phyloP scores from a whole-genome alignment of 768 basidiomycete species.

The Heimioporus sp. region DNA sequence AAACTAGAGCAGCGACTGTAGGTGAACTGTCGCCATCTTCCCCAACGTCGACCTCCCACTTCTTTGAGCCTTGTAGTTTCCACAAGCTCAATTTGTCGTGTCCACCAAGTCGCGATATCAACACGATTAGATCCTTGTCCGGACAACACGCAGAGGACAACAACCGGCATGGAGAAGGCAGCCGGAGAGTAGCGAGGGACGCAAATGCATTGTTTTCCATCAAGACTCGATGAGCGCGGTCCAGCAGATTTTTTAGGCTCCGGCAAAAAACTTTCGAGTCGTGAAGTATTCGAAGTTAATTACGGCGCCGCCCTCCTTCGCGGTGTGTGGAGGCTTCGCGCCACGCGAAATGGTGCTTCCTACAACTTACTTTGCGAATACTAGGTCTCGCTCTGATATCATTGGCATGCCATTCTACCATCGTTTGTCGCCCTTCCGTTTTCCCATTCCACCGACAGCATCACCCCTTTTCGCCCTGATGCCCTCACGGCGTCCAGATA shows the following conservation, averaged over 20 bases:
- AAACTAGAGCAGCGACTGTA: constrained; percentile 59
- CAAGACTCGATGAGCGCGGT: background rate
- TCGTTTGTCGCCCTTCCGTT: constrained; percentile 43
- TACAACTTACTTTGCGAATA: constrained; percentile 10
- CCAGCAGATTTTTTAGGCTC: background rate
- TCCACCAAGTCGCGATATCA: constrained; percentile 65
- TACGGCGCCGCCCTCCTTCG: constrained; percentile 9
- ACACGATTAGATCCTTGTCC: constrained; percentile 75
- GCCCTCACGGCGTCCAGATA: constrained; percentile 54
- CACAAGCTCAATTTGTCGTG: constrained; percentile 73
- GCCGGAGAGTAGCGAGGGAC: constrained; percentile 51
- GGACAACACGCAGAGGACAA: constrained; percentile 72
- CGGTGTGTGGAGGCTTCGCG: constrained; percentile 20
- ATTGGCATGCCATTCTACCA: constrained; percentile 4
- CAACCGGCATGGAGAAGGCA: constrained; percentile 58
- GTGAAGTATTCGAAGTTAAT: constrained; percentile 21
- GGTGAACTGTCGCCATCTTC: constrained; percentile 40
- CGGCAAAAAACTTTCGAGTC: constrained; percentile 8
- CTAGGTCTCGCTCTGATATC: background rate
- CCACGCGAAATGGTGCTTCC: constrained; percentile 30
- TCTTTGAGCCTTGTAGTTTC: constrained; percentile 77
- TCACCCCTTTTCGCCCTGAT: constrained; percentile 65
- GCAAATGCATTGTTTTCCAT: constrained; percentile 51
- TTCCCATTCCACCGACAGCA: constrained; percentile 49
- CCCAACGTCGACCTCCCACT: constrained; percentile 80